Evolutionary conservation across 768 basidiomycete species (phyloP).

Genomic region (Mycena amicta): DNA sequence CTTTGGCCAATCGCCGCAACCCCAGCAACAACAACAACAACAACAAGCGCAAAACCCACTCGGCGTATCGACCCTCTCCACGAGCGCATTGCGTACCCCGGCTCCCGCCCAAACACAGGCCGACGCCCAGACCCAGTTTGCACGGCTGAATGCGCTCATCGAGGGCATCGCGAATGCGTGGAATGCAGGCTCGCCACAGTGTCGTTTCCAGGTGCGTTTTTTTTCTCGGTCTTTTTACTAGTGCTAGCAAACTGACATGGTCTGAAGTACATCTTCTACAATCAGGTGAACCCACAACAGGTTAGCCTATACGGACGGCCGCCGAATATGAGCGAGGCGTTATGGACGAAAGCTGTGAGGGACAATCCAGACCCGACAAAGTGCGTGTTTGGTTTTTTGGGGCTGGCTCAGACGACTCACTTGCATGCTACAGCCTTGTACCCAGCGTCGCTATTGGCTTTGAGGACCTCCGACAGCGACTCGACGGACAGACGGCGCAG

Average conservation of each 20-base stretch:
- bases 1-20: slow-evolving; percentile 17
- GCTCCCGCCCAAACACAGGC: slow-evolving; percentile 48
- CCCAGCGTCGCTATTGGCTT: slow-evolving; percentile 70
- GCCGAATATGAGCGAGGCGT: slow-evolving; percentile 64
- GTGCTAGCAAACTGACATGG: neutral
- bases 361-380: slow-evolving; percentile 84
- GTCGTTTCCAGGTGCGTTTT: slow-evolving; percentile 74
- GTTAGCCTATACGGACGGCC: slow-evolving; percentile 72
- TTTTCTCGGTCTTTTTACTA: neutral
- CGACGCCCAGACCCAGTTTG: slow-evolving; percentile 64
- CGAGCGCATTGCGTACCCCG: slow-evolving; percentile 41
- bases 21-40: too few relatives aligned
- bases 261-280: slow-evolving; percentile 79
- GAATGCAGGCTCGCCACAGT: slow-evolving; percentile 67
- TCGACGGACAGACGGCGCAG: slow-evolving; percentile 73
- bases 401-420: too few relatives aligned
- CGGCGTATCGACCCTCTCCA: slow-evolving; percentile 34
- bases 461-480: slow-evolving; percentile 76
- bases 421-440: slow-evolving; percentile 14
- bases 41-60: slow-evolving; percentile 14
- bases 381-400: too few relatives aligned
- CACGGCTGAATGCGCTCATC: slow-evolving; percentile 56
- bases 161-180: slow-evolving; percentile 70
- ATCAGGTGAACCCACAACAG: slow-evolving; percentile 72
- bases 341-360: slow-evolving; percentile 77